Evolutionary conservation across 2,329 filamentous ascomycete genomes (phyloP).

Genomic region (Claviceps sp.): DNA sequence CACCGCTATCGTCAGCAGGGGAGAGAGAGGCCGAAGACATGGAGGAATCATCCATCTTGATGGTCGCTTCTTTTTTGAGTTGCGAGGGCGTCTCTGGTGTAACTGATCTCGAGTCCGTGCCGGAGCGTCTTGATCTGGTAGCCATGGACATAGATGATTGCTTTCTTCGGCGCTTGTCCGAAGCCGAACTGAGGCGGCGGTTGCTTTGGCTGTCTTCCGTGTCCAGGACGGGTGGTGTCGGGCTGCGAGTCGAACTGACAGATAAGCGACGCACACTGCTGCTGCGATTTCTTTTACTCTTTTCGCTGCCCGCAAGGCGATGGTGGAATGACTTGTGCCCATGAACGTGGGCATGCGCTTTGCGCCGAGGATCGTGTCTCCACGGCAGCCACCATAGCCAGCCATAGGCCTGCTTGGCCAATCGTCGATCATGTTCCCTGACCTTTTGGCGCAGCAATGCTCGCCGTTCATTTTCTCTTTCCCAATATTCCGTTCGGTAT

Average conservation of each 20-base stretch:
- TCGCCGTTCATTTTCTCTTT: conserved; percentile 84
- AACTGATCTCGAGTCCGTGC: conserved; percentile 35
- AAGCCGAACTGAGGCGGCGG: conserved; percentile 34
- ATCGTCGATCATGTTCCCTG: conserved; percentile 50
- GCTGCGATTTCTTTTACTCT: conserved; percentile 36
- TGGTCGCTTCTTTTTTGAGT: conserved; percentile 33
- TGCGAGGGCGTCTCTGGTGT: conserved; percentile 43
- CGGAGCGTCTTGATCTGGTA: conserved; percentile 27
- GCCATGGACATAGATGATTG: conserved; percentile 22
- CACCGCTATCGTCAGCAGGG: conserved; percentile 8
- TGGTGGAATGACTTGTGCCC: conserved; percentile 20
- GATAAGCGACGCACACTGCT: conserved; percentile 40
- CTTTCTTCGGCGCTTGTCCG: conserved; percentile 41
- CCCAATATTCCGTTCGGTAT: conserved; percentile 92
- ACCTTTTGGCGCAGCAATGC: conserved; percentile 58
- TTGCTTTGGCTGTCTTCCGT: conserved; percentile 25
- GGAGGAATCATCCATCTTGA: conserved; percentile 8
- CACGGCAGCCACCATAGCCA: conserved; percentile 84
- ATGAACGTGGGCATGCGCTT: conserved; percentile 11
- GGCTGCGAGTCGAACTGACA: conserved; percentile 35
- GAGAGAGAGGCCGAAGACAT: background rate
- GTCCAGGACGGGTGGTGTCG: conserved; percentile 32
- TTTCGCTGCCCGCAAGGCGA: conserved; percentile 28
- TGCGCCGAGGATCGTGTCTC: conserved; percentile 24
- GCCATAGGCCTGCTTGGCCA: conserved; percentile 54